Conservation (phyloP, 768 basidiomycete species). For the Boletus reticulatus region DNA sequence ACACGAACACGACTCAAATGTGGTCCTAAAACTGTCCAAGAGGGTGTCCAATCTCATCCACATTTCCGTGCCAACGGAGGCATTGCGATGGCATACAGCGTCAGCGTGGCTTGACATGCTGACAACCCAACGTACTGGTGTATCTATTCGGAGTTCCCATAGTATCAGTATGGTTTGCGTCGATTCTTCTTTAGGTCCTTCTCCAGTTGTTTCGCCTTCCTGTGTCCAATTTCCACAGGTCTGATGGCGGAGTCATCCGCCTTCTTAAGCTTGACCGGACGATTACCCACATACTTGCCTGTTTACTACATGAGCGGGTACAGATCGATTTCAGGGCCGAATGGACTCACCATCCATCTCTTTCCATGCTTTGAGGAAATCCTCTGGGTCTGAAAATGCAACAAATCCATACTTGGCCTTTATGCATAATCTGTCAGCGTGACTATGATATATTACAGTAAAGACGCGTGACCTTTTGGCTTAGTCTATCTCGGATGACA, state of each 20-base stretch:
- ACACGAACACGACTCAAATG: neutral
- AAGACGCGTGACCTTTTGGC: constrained; percentile 71
- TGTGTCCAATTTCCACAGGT: constrained; percentile 90
- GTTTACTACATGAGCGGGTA: constrained; percentile 11
- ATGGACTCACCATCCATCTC: constrained; percentile 89
- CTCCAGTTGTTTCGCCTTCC: constrained; percentile 89
- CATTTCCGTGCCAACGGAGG: constrained; percentile 1
- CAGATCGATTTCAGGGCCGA: neutral
- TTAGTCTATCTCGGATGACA: constrained; percentile 91
- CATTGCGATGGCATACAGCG: constrained; percentile 9
- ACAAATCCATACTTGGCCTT: constrained; percentile 98
- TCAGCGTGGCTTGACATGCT: constrained; percentile 25
- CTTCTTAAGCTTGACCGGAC: constrained; percentile 96
- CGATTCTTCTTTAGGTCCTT: constrained; percentile 89
- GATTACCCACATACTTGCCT: constrained; percentile 98
- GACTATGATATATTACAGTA: neutral
- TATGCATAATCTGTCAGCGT: constrained; percentile 3
- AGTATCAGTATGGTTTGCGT: constrained; percentile 72
- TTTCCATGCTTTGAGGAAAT: constrained; percentile 98
- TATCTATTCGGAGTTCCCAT: neutral
- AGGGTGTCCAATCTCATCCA: constrained; percentile 6
- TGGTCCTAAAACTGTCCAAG: neutral
- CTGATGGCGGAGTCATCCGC: constrained; percentile 84
- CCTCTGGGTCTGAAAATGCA: constrained; percentile 96
- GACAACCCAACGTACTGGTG: constrained; percentile 29